A percentile compares a stretch with the other conserved stretches of the same genome.
phyloP scores from a whole-genome alignment of 306 rosid species.

The Canavalia gladiata region DNA sequence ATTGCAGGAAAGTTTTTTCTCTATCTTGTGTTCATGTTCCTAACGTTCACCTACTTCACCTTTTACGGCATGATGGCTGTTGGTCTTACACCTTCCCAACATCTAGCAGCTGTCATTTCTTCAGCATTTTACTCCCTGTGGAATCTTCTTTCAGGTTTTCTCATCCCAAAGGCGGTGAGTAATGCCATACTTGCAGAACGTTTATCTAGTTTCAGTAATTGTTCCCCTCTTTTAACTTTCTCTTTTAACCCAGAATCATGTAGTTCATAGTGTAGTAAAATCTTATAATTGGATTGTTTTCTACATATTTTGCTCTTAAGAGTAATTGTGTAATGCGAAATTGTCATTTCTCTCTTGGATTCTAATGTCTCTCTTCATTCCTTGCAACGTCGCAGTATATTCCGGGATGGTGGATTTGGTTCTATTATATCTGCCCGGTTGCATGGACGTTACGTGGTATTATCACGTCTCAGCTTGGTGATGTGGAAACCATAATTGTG shows the following conservation, averaged over 20 bases:
- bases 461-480: constrained; percentile 91
- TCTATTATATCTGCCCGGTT: constrained; percentile 86
- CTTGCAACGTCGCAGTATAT: constrained; percentile 58
- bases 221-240: neutral
- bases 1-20: constrained; percentile 81
- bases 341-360: neutral
- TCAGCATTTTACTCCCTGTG: constrained; percentile 95
- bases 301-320: neutral
- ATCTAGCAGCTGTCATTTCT: constrained; percentile 83
- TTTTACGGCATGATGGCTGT: constrained; percentile 96
- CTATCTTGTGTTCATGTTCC: constrained; percentile 87
- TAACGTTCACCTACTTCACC: constrained; percentile 94
- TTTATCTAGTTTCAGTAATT: neutral
- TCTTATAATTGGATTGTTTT: neutral
- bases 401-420: constrained; percentile 96
- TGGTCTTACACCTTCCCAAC: constrained; percentile 87
- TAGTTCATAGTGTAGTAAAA: neutral
- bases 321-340: neutral
- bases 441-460: constrained; percentile 92
- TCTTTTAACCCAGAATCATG: constrained; percentile 4
- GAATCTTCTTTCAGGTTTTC: constrained; percentile 98
- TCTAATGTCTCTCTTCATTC: constrained; percentile 14
- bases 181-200: constrained; percentile 14
- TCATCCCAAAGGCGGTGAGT: constrained; percentile 86
- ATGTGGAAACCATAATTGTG: constrained; percentile 63